phyloP scores from a whole-genome alignment of 345 rosid species.

The Mercurialis annua region DNA sequence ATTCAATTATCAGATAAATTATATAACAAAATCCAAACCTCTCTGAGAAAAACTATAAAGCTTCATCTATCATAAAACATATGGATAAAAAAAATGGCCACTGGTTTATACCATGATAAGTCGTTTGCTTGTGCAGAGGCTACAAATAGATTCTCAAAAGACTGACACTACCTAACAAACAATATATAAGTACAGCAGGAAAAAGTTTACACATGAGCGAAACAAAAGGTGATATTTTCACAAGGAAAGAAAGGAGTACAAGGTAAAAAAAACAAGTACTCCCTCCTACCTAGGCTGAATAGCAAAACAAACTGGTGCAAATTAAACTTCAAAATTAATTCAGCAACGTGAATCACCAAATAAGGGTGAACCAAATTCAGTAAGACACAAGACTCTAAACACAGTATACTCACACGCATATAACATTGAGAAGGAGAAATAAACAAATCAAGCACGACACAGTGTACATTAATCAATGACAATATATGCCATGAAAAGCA shows the following conservation, averaged over 20 bases:
- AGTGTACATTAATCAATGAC: background rate
- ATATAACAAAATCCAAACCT: background rate
- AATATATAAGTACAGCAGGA: background rate
- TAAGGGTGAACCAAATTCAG: background rate
- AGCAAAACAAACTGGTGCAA: background rate
- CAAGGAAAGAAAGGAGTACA: background rate
- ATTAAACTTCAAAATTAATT: background rate
- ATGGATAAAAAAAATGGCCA: background rate
- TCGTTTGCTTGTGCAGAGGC: background rate
- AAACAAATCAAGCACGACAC: background rate
- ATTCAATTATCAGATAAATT: background rate
- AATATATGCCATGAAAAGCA: background rate
- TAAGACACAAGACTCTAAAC: background rate
- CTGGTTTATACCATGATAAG: too few relatives aligned
- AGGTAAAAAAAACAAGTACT: background rate
- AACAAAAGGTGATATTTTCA: background rate
- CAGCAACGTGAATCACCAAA: background rate
- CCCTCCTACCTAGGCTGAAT: background rate
- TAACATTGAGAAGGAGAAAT: background rate
- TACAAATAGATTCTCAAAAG: background rate
- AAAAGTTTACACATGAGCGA: background rate
- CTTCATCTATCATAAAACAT: background rate
- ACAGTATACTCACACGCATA: background rate
- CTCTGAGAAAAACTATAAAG: background rate
- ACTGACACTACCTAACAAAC: background rate